Percentiles rank a stretch among this genome's conserved stretches.
phyloP scores from a whole-genome alignment of 371 early-diverging fungal species.

The Blyttiomyces sp. region DNA sequence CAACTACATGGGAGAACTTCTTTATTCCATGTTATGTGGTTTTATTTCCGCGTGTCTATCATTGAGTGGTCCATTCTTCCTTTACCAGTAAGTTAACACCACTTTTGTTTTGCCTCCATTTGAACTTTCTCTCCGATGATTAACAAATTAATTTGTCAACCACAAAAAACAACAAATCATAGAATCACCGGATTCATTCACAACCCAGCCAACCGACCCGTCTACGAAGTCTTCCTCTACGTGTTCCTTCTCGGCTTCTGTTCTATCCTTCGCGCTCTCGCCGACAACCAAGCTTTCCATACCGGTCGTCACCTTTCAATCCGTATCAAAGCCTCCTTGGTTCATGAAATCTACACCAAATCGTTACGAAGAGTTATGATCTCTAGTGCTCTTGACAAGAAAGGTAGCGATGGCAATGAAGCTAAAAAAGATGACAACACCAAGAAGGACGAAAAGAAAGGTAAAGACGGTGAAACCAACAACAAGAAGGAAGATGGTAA shows the following conservation, averaged over 20 bases:
- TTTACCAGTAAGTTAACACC: too few species aligned
- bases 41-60: too few species aligned
- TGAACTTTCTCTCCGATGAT: too few species aligned
- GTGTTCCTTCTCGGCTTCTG: slow-evolving; percentile 17
- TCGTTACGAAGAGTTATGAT: slow-evolving; percentile 21
- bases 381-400: not conserved
- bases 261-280: slow-evolving; percentile 13
- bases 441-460: slow-evolving; percentile 4
- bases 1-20: too few species aligned
- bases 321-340: slow-evolving; percentile 31
- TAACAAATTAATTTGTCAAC: too few species aligned
- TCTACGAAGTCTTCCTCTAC: slow-evolving; percentile 36
- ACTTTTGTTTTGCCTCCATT: too few species aligned
- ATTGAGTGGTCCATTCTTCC: too few species aligned
- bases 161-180: too few species aligned
- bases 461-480: slow-evolving; percentile 20
- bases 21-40: too few species aligned
- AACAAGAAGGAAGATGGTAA: slow-evolving; percentile 37
- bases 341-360: slow-evolving; percentile 42
- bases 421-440: slow-evolving; percentile 4
- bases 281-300: slow-evolving; percentile 44
- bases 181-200: slow-evolving; percentile 32
- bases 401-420: not conserved
- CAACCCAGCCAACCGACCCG: slow-evolving; percentile 8
- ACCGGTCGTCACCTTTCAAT: slow-evolving; percentile 27